Base-by-base conservation (phyloP, 2,329 filamentous ascomycete genomes). In the Trichoderma sp. region DNA sequence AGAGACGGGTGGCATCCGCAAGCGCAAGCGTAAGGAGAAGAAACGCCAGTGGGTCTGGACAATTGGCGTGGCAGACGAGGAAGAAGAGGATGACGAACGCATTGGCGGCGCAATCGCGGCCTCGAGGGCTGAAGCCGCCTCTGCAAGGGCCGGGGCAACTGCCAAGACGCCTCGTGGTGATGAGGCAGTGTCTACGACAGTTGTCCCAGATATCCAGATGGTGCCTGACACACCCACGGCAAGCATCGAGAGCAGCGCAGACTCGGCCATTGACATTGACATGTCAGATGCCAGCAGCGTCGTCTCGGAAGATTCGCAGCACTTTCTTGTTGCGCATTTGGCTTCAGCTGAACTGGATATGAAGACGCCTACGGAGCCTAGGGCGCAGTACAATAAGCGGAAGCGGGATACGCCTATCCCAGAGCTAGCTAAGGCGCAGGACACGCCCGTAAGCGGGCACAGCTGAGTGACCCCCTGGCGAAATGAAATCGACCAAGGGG, bases 11-110 rank as follows among this genome's bases (percentile, higher is more conserved):
- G 87, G 87, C 2, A 84, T 89, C 65, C 86, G 87, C n/a, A 91
- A 90, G 81, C 85, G 87, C 11, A 90, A 87, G 76, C 81, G 84
- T 38, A 86, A 85, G 80, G 91, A 92, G 78, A 92, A 91, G 86
- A 91, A 89, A 82, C 85, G 90, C 14, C 88, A 88, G 60, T 92
- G 91, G 91, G 89, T 91, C 45, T 92, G 91, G 91, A 92, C 91
- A 1, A 91, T 93, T 62, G 89, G 88, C 3, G 86, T 87, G 75
- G 88, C 89, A 1, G 87, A 86, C 2, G 85, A 87, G 8, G 85
- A 84, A 3, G 85, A 84, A 7, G 83, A 86, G 16, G 84, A 85
- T 16, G 84, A 86, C 65, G 84, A 85, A 74, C 83, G 85, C 38
- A 81, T 86, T 5, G 85, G 85, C 45, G 86, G 85, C 1, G 85